Conservation (phyloP, 1,139 yeast species). For the Pichia sp. region DNA sequence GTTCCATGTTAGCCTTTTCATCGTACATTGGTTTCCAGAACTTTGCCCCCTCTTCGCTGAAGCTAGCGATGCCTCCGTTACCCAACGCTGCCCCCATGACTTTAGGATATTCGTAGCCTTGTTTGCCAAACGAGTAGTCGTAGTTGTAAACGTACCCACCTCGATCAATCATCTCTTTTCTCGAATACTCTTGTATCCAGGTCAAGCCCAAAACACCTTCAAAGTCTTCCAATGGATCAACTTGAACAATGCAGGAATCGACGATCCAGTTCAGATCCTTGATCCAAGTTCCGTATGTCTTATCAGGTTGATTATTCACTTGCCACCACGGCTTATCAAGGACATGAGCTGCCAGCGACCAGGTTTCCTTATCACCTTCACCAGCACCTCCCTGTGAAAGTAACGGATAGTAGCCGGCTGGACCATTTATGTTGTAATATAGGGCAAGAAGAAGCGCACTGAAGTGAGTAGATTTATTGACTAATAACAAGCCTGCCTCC, state of each 20-base stretch:
- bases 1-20: neutral
- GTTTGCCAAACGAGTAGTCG: slow-evolving; percentile 21
- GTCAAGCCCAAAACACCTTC: slow-evolving; percentile 16
- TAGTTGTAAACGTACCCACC: slow-evolving; percentile 20
- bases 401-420: slow-evolving; percentile 52
- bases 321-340: slow-evolving; percentile 49
- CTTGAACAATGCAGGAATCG: slow-evolving; percentile 26
- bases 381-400: slow-evolving; percentile 64
- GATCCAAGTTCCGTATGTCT: slow-evolving; percentile 32
- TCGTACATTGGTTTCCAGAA: slow-evolving; percentile 13
- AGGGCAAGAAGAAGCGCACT: slow-evolving; percentile 47
- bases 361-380: slow-evolving; percentile 66
- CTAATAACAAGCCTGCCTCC: slow-evolving; percentile 55
- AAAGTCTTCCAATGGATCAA: slow-evolving; percentile 24
- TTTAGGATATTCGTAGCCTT: slow-evolving; percentile 14
- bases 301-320: slow-evolving; percentile 32
- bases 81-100: slow-evolving; percentile 15
- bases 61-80: slow-evolving; percentile 10
- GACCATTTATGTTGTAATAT: slow-evolving; percentile 59
- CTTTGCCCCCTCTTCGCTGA: slow-evolving; percentile 6
- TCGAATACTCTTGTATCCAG: slow-evolving; percentile 16
- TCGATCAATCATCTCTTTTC: slow-evolving; percentile 11
- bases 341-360: slow-evolving; percentile 55
- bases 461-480: slow-evolving; percentile 49
- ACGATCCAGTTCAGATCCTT: slow-evolving; percentile 30